Percentiles rank a stretch among this genome's conserved stretches.
Evolutionary conservation across 1,284 basidiomycete species (phyloP).

Genomic region (Trichosporon ovoides): DNA sequence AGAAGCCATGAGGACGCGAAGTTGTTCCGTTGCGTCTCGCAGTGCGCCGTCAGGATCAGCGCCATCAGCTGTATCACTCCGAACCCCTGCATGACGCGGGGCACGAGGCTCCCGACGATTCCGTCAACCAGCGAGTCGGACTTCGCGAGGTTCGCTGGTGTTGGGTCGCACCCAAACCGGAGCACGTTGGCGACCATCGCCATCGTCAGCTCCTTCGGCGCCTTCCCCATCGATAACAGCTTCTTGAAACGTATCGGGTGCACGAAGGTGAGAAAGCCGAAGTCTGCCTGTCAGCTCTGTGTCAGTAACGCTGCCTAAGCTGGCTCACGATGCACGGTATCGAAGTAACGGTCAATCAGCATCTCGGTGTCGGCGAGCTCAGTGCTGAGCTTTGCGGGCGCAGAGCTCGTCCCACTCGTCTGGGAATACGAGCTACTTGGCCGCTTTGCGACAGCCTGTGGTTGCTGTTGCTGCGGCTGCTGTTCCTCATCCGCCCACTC

Average conservation of each 20-base stretch:
- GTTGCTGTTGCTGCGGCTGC: no score
- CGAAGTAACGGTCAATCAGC: slow-evolving; percentile 17
- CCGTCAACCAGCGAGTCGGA: slow-evolving; percentile 11
- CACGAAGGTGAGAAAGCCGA: slow-evolving; percentile 21
- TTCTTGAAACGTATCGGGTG: slow-evolving; percentile 18
- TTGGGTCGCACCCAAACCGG: slow-evolving; percentile 11
- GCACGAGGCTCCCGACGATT: neutral
- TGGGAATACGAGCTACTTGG: neutral
- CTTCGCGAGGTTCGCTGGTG: slow-evolving; percentile 4
- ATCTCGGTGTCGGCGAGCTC: slow-evolving; percentile 6
- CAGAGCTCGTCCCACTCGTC: neutral
- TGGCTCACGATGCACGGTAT: slow-evolving; percentile 20
- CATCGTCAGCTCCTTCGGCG: slow-evolving; percentile 16
- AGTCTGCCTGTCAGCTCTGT: slow-evolving; percentile 8
- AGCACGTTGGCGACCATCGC: slow-evolving; percentile 17
- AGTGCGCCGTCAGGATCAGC: slow-evolving; percentile 10
- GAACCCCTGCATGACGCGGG: slow-evolving; percentile 11
- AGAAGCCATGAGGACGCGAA: slow-evolving; percentile 18
- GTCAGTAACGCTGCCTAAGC: no score
- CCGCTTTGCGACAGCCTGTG: neutral
- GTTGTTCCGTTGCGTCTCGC: slow-evolving; percentile 12
- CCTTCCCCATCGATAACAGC: slow-evolving; percentile 9
- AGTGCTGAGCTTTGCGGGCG: neutral
- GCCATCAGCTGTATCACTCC: slow-evolving; percentile 22
- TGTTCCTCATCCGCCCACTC: neutral